These are phyloP conservation scores for Aspergillus cristatus DNA, from an alignment of 495 filamentous ascomycete genomes.

Conservation along the genomic window DNA sequence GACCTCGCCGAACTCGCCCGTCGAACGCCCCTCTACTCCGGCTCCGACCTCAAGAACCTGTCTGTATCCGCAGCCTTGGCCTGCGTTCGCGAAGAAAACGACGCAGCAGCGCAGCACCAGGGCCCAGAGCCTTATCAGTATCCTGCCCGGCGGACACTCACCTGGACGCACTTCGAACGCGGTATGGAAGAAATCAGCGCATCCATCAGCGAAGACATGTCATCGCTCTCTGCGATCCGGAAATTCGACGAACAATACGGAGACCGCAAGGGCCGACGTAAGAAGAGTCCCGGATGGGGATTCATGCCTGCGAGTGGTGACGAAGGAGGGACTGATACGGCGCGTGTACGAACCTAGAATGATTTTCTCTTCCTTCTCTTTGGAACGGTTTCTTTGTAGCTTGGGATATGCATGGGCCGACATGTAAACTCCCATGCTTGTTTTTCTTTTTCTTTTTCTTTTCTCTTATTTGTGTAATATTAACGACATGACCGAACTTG, in stretches of 20 bases:
- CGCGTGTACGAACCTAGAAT: constrained; percentile 32
- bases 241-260: constrained; percentile 98
- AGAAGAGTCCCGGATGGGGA: constrained; percentile 44
- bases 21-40: constrained; percentile 85
- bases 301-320: constrained; percentile 24
- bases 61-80: constrained; percentile 84
- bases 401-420: no score
- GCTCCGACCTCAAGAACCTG: constrained; percentile 92
- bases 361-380: constrained; percentile 1
- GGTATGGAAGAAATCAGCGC: constrained; percentile 86
- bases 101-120: constrained; percentile 45
- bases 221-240: constrained; percentile 68
- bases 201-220: constrained; percentile 93
- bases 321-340: constrained; percentile 20
- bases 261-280: constrained; percentile 66
- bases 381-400: constrained; percentile 1
- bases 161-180: constrained; percentile 64
- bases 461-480: constrained; percentile 11
- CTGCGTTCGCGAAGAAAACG: constrained; percentile 77
- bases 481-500: constrained; percentile 18
- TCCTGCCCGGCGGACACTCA: constrained; percentile 58
- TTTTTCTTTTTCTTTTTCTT: no score
- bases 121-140: constrained; percentile 45
- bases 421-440: no score
- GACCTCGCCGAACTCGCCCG: constrained; percentile 60